These are phyloP conservation scores for Tubosaeta sp. DNA, from an alignment of 768 basidiomycete genomes.

Conservation along the genomic window DNA sequence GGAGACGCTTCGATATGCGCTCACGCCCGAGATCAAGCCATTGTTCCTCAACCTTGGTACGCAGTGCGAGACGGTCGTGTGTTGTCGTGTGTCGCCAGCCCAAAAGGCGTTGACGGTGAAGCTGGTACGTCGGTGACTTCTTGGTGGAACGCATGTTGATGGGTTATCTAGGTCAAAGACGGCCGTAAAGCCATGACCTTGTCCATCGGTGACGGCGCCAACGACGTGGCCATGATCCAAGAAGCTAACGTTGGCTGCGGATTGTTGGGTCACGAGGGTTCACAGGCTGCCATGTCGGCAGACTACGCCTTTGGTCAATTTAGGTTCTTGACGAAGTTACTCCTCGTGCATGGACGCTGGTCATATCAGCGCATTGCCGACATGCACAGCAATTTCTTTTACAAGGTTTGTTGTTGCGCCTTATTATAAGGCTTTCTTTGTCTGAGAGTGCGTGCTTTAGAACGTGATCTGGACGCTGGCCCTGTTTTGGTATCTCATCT, in stretches of 20 bases:
- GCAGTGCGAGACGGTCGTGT: conserved; percentile 97
- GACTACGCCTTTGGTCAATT: conserved; percentile 99
- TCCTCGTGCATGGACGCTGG: conserved; percentile 95
- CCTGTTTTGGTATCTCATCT: conserved; percentile 92
- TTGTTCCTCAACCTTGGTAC: conserved; percentile 90
- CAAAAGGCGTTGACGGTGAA: conserved; percentile 98
- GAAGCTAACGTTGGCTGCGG: conserved; percentile 98
- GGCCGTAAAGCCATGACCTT: conserved; percentile 94
- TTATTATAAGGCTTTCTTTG: background rate
- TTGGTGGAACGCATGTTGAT: background rate
- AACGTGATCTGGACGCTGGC: conserved; percentile 92
- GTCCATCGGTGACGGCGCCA: conserved; percentile 95
- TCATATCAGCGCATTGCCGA: conserved; percentile 94
- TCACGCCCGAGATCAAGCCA: conserved; percentile 71
- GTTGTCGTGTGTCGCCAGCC: conserved; percentile 95
- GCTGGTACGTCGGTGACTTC: conserved; percentile 48
- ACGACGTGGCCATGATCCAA: conserved; percentile 99
- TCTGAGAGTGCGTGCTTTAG: conserved; percentile 32
- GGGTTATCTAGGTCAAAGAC: conserved; percentile 72
- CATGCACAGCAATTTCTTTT: conserved; percentile 98
- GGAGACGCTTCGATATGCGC: conserved; percentile 81
- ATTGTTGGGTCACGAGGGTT: conserved; percentile 89
- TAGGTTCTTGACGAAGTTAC: conserved; percentile 83
- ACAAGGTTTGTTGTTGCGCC: conserved; percentile 61
- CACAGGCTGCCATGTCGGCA: conserved; percentile 98